Base-by-base conservation (phyloP, 306 rosid genomes). In the Sindora glabra region DNA sequence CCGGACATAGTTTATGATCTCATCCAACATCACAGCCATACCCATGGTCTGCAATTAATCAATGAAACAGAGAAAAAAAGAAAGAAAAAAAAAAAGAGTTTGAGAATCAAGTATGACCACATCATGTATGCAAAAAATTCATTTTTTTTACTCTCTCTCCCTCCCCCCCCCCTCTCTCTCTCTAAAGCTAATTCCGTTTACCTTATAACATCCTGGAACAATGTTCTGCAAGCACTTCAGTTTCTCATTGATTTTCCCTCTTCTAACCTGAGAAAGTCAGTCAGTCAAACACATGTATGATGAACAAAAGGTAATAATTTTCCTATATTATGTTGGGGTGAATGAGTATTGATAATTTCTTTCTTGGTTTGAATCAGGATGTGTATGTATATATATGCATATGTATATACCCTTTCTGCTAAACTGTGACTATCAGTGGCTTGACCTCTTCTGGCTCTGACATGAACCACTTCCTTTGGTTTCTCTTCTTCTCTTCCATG, bases 201-300 rank as follows among this genome's bases (percentile, higher is more conserved):
- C 99, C 99, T 92, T 92, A 53, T 80, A 89, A 70, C 99, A 92
- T 42, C 97, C 95, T 18, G 99, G 99, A 71, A 92, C 97, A 62
- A 92, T 89, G 59, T 82, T 86, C 79, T 86, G 92, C 69, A 92
- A 77, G 64, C 99, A 86, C 75, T 60, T 86, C 26, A 92, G 75
- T 75, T 86, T 89, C 30, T 92, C 99, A 67, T 89, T 92, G 64
- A 92, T 92, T 76, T 89, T 89, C 44, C 87, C 95, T 74, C 99
- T 86, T 77, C 99, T 83, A 56, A 89, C 97, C 99, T 92, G 90
- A 40, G 6, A 48, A 44, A 48, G 58, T 27, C 6, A 27, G 50
- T 45, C 30, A 77, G 15, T 48, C 42, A 49, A 49, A 2, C 15
- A 3, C 60, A 33, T 3, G 34, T 70, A 25, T 54, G 26, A 13